Evolutionary conservation across 768 basidiomycete species (phyloP).

Genomic region (Tulasnella sp.): DNA sequence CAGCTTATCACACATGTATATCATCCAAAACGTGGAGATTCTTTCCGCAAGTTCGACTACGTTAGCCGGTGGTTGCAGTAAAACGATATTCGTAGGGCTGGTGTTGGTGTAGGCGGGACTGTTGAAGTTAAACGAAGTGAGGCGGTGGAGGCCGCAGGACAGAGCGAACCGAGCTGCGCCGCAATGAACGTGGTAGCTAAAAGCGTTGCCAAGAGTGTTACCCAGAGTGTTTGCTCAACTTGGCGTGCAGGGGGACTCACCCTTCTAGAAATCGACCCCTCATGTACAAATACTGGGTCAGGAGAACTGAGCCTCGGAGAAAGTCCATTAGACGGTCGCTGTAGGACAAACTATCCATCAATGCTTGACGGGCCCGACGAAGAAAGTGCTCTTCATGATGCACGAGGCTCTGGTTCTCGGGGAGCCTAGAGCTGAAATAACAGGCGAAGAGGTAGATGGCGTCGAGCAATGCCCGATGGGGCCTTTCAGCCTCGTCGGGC

Average conservation of each 20-base stretch:
- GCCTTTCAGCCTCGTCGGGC: not conserved
- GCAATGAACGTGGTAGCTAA: slow-evolving; percentile 40
- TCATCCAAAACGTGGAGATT: slow-evolving; percentile 20
- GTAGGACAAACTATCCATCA: slow-evolving; percentile 24
- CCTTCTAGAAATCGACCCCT: slow-evolving; percentile 17
- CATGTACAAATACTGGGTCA: slow-evolving; percentile 16
- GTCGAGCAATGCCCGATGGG: slow-evolving; percentile 23
- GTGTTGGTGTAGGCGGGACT: not conserved
- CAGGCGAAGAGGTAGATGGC: slow-evolving; percentile 27
- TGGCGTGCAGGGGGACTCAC: not conserved
- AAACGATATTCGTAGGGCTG: not conserved
- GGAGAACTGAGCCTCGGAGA: slow-evolving; percentile 2
- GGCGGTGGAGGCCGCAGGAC: slow-evolving; percentile 55
- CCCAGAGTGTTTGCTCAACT: too few relatives aligned
- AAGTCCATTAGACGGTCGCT: slow-evolving; percentile 24
- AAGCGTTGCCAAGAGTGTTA: not conserved
- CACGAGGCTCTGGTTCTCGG: not conserved
- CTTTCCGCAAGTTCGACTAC: slow-evolving; percentile 11
- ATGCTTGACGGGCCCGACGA: slow-evolving; percentile 21
- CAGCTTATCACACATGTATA: slow-evolving; percentile 18
- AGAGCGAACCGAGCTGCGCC: slow-evolving; percentile 68
- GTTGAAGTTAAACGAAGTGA: slow-evolving; percentile 18
- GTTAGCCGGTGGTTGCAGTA: not conserved
- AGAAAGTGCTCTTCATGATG: slow-evolving; percentile 26
- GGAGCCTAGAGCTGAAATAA: slow-evolving; percentile 23